Evolutionary conservation across 768 basidiomycete species (phyloP).

Genomic region (Kondoa malvinella): DNA sequence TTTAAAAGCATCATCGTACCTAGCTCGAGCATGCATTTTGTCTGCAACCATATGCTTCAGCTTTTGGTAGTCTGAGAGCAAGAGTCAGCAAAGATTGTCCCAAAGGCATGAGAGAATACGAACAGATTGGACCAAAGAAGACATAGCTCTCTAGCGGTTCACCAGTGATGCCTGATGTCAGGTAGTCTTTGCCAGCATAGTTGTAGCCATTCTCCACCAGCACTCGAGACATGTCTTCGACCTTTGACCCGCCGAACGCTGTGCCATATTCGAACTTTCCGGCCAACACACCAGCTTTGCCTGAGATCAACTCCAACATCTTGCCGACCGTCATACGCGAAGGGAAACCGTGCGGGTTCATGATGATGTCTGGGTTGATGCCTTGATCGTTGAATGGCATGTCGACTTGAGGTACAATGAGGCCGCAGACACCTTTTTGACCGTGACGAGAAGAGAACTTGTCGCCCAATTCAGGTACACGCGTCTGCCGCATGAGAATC

Average conservation of each 20-base stretch:
- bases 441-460: constrained; percentile 97
- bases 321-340: constrained; percentile 85
- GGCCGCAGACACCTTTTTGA: constrained; percentile 95
- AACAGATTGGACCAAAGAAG: constrained; percentile 71
- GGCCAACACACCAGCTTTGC: constrained; percentile 83
- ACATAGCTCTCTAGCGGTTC: constrained; percentile 92
- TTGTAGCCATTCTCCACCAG: constrained; percentile 88
- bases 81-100: not conserved
- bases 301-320: constrained; percentile 94
- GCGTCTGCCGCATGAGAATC: constrained; percentile 88
- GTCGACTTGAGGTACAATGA: constrained; percentile 97
- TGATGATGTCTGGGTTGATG: constrained; percentile 76
- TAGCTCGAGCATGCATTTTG: constrained; percentile 98
- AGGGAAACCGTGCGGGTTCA: constrained; percentile 99
- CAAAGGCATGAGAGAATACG: not conserved
- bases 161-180: constrained; percentile 94
- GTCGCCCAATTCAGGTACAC: constrained; percentile 89
- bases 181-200: constrained; percentile 97
- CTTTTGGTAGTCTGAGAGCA: constrained; percentile 46
- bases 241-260: constrained; percentile 96
- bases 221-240: constrained; percentile 95
- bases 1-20: constrained; percentile 36
- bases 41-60: constrained; percentile 64
- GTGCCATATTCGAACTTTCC: constrained; percentile 87
- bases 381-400: constrained; percentile 99